Evolutionary conservation across 2,329 filamentous ascomycete species (phyloP).

Genomic region (Hymenoscyphus albidus): DNA sequence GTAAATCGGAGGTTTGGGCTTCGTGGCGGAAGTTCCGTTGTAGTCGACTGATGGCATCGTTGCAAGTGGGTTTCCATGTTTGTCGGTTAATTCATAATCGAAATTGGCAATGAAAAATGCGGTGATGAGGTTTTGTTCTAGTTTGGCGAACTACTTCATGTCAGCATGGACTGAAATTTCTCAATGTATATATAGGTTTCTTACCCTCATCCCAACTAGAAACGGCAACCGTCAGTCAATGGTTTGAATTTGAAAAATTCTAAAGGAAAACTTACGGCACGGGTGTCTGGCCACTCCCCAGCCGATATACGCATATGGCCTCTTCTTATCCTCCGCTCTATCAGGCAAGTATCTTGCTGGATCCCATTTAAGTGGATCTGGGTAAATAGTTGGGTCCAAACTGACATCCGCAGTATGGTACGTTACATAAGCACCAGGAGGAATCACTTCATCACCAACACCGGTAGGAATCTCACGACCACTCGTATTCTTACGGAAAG

Average conservation of each 20-base stretch:
- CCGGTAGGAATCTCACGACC: constrained; percentile 44
- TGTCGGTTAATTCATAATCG: constrained; percentile 43
- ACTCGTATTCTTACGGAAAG: constrained; percentile 50
- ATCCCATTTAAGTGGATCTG: constrained; percentile 47
- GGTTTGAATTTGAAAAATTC: too few species aligned
- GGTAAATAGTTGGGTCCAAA: constrained; percentile 46
- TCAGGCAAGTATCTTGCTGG: constrained; percentile 46
- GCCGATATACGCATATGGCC: constrained; percentile 15
- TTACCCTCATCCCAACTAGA: constrained; percentile 29
- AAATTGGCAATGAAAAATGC: constrained; percentile 49
- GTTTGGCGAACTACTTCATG: constrained; percentile 45
- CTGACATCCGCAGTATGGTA: constrained; percentile 48
- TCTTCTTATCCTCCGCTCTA: constrained; percentile 42
- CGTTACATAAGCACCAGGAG: constrained; percentile 43
- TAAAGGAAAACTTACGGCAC: constrained; percentile 35
- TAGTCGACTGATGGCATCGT: constrained; percentile 35
- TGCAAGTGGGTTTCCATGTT: constrained; percentile 34
- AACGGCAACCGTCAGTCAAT: constrained; percentile 13
- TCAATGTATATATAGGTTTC: neutral
- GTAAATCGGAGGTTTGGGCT: constrained; percentile 37
- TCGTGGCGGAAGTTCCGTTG: constrained; percentile 40
- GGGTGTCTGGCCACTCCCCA: constrained; percentile 33
- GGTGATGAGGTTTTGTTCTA: constrained; percentile 48
- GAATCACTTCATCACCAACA: constrained; percentile 46
- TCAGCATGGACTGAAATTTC: neutral